phyloP scores from a whole-genome alignment of 139 green algal genomes.

The Edaphochlamys debaryana region DNA sequence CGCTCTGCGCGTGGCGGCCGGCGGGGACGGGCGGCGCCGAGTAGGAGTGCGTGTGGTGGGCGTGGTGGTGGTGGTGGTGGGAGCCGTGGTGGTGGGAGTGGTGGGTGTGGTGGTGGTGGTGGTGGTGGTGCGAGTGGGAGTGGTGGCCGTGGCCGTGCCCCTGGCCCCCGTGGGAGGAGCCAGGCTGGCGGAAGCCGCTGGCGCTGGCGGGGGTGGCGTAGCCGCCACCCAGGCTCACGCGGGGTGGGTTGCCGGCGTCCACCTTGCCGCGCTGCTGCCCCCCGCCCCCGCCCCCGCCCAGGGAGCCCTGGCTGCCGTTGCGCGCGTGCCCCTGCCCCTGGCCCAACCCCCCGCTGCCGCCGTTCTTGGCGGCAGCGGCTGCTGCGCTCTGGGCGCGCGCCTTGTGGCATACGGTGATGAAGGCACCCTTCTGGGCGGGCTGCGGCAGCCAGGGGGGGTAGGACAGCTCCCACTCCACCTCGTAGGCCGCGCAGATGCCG shows the following conservation, averaged over 20 bases:
- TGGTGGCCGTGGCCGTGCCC: neutral
- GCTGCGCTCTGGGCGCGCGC: too few relatives aligned
- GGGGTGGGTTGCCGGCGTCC: too few relatives aligned
- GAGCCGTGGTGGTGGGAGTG: slow-evolving; percentile 11
- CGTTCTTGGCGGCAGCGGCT: too few relatives aligned
- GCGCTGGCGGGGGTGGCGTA: neutral
- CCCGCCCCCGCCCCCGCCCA: too few relatives aligned
- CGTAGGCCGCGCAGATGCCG: neutral
- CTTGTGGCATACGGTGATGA: slow-evolving; percentile 20
- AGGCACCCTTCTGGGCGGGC: slow-evolving; percentile 19
- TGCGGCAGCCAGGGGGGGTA: slow-evolving; percentile 37
- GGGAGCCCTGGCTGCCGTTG: too few relatives aligned
- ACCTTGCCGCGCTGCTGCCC: too few relatives aligned
- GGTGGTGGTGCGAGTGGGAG: neutral
- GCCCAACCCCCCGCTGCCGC: too few relatives aligned
- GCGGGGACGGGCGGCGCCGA: too few relatives aligned
- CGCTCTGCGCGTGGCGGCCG: too few relatives aligned
- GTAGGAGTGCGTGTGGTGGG: too few relatives aligned
- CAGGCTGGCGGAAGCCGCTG: neutral
- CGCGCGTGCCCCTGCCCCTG: too few relatives aligned
- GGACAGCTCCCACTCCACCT: slow-evolving; percentile 14
- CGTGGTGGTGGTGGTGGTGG: neutral
- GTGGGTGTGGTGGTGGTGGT: neutral
- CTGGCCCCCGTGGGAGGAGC: neutral
- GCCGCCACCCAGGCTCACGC: too few relatives aligned